Base-by-base conservation (phyloP, 2,329 filamentous ascomycete genomes). In the Pestalotiopsis sp. region DNA sequence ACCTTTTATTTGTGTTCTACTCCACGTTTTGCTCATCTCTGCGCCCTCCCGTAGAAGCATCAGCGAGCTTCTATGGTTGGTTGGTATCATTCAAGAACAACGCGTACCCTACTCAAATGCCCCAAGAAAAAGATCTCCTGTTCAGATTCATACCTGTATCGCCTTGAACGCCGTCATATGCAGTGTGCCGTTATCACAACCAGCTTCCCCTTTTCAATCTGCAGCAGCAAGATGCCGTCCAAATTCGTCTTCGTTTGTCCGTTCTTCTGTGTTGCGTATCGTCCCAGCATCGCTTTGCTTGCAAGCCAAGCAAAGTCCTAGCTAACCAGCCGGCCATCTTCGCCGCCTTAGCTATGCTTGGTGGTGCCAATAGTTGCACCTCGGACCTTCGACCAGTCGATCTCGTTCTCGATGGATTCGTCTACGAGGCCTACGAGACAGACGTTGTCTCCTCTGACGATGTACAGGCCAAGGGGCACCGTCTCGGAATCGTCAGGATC, bases 371-470 rank as follows among this genome's bases (percentile, higher is more conserved):
- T 92, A 38, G 92, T 90, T 69, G 91, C 90, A 4, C 95, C 95
- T 78, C 92, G 92, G 52, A 99, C 96, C 80, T 97, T 91, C 23
- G 87, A 86, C 96, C 96, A 99, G 82, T 98, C 91, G 78, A 99
- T 98, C 75, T 92, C 94, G 52, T 86, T 88, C 82, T 99, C 96
- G 69, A 98, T 84, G 74, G 92, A 88, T 81, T 97, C 95, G 79
- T 99, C 94, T 40, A 99, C 91, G 68, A 97, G 84, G 2, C 96
- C 96, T 68, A 96, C 93, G 17, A 97, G 87, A 71, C 94, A 95
- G 62, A 99, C 95, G 77, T 97, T 98, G 79, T 99, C 96, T 66
- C 96, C 96, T 70, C 96, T 89, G 68, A 99, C 93, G 68, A 99
- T 87, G 79, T 98, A 98, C 5, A 98, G 83, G 1, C 96, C 96